Evolutionary conservation across 805 yeast species (phyloP), one percentile per base, ranked within the genome.

Genomic region (Candida coquimbonensis): DNA sequence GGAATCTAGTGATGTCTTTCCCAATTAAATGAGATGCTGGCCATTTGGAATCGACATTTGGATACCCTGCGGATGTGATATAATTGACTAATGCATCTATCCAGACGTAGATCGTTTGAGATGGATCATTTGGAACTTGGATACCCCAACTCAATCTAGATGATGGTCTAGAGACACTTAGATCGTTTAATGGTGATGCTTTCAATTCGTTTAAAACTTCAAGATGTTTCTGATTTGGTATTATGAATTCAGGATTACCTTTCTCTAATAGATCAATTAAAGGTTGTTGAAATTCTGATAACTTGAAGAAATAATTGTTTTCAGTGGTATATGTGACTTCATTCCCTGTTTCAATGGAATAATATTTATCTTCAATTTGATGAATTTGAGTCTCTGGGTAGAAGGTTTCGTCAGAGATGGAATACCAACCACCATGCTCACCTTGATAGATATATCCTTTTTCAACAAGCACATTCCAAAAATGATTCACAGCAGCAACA

Each of bases 41-140:
- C 49, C 59, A 58, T 16, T 49, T n/a, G 27, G 54, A 42, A 32
- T 56, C 39, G 6, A 55, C 45, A 21, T 60, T 52, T 2, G 83
- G 81, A 41, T 74, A 85, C 3, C 87, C 87, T 3, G 78, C 67
- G 1, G 87, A 74, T 1, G 97, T 86, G 5, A 88, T 45, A 59
- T 93, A 93, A 62, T 89, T 93, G 38, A 84, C 72, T 39, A 93
- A 70, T 0, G 99, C 99, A 66, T 93, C 99, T 49, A 93, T 83
- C 99, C 99, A 93, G 14, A 93, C 99, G 57, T 93, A 93, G 44
- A 93, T 80, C 40, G 75, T 82, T 60, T 91, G 98, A 1, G 80
- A 56, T 0, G 73, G 65, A 57, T 90, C 96, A 21, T 72, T 70
- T 2, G 99, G 98, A 2, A 91, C 97, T 7, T 77, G 77, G 25